phyloP scores from a whole-genome alignment of 2,329 filamentous ascomycete species.

The Fusarium hostae region DNA sequence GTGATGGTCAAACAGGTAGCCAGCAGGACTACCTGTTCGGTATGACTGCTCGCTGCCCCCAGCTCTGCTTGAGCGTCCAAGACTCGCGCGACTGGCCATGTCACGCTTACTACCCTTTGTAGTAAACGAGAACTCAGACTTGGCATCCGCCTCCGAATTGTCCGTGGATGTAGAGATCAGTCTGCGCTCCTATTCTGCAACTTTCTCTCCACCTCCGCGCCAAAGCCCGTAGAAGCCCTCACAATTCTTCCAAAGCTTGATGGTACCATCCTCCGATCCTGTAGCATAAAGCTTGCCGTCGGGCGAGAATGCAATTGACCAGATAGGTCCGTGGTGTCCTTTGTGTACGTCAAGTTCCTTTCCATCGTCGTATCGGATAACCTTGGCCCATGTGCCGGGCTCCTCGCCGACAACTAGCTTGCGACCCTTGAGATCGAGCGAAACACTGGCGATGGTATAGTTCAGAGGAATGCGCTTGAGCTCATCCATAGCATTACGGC shows the following conservation, averaged over 20 bases:
- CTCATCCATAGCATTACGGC: slow-evolving; percentile 72
- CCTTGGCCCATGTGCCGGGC: slow-evolving; percentile 94
- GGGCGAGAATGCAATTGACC: slow-evolving; percentile 94
- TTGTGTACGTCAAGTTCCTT: slow-evolving; percentile 92
- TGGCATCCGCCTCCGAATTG: slow-evolving; percentile 8
- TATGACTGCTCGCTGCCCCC: not conserved
- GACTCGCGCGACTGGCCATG: not conserved
- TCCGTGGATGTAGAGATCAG: slow-evolving; percentile 32
- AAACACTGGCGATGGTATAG: slow-evolving; percentile 91
- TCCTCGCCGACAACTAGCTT: slow-evolving; percentile 92
- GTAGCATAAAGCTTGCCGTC: slow-evolving; percentile 97
- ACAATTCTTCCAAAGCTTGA: slow-evolving; percentile 87
- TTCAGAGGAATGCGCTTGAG: slow-evolving; percentile 84
- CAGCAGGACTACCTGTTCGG: not conserved
- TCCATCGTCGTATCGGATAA: slow-evolving; percentile 88
- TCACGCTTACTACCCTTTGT: slow-evolving; percentile 26
- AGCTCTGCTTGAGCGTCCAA: not conserved
- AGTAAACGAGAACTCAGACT: slow-evolving; percentile 1
- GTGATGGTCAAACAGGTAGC: not conserved
- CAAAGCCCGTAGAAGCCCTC: slow-evolving; percentile 73
- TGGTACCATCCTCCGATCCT: slow-evolving; percentile 95
- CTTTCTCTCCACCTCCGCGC: slow-evolving; percentile 60
- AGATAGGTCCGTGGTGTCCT: slow-evolving; percentile 96
- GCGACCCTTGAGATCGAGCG: slow-evolving; percentile 81
- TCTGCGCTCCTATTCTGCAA: slow-evolving; percentile 51